Conservation (phyloP, 176 grass and related monocot species). For the Avena sativa region DNA sequence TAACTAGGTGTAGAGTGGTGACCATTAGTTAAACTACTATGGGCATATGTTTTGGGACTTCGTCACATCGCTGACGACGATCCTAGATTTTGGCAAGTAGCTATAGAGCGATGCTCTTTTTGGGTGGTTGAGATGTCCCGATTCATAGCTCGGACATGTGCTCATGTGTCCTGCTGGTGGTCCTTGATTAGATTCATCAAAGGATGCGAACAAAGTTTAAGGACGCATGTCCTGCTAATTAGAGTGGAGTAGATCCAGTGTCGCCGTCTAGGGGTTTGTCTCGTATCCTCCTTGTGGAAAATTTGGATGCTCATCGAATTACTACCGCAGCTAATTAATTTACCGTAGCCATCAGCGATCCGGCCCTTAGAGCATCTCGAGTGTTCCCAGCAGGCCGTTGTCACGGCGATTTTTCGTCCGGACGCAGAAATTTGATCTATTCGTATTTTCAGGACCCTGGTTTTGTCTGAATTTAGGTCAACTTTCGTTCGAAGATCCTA, state of each 20-base stretch:
- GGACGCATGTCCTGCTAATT: constrained; percentile 17
- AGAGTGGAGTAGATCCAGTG: constrained; percentile 18
- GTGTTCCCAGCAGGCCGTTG: no score
- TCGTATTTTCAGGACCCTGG: no score
- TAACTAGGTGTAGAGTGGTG: neutral
- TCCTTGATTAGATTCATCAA: constrained; percentile 37
- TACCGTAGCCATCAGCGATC: no score
- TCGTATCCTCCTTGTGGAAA: neutral
- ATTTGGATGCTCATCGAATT: neutral
- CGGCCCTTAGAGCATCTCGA: no score
- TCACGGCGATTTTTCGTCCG: no score
- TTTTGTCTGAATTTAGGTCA: no score
- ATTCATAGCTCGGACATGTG: constrained; percentile 1
- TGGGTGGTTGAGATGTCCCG: constrained; percentile 40
- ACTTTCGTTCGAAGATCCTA: no score
- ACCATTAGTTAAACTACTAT: neutral
- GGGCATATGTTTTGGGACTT: neutral
- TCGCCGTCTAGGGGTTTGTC: constrained; percentile 7
- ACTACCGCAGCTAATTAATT: no score
- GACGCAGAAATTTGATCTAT: no score
- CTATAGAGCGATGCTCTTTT: neutral
- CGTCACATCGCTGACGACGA: neutral
- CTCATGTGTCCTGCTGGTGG: constrained; percentile 24
- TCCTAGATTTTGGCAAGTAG: neutral
- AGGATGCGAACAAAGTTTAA: constrained; percentile 31